Base-by-base conservation (phyloP, 225 moss, liverwort and hornwort genomes). In the Sphagnum tenellum region DNA sequence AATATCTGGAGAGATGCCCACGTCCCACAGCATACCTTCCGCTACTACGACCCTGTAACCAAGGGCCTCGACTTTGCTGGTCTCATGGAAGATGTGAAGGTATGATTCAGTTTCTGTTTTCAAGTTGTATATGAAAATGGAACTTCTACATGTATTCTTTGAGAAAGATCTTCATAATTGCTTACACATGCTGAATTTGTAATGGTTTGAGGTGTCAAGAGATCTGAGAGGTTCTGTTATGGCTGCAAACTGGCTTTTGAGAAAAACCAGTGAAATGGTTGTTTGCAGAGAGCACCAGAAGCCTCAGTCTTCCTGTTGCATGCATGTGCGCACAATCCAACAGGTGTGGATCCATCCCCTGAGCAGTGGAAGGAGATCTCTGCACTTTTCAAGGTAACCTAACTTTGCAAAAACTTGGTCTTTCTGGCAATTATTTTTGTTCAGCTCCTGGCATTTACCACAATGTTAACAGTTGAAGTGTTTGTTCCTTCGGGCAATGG, bases 1-100 rank as follows among this genome's bases (percentile, higher is more conserved):
- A 86, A 82, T 66, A 86, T 86, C 52, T 86, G 86, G 86, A 82
- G 72, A 62, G 86, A 86, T 67, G 82, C 86, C 3, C 72, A 86
- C 44, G 82, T 82, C 55, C 73, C 78, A 69, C 71, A 82, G 54
- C 79, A 82, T 59, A 73, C 86, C 14, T 86, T 75, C 66, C 73
- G 82, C 12, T 86, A 82, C 64, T 86, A 79, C 49, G 82, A 86
- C 56, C 63, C 86, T 2, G 75, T 72, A 12, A 86, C 82, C 8
- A 86, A 82, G 67, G 82, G 82, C 62, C 68, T 86, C 45, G 75
- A 77, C 56, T 86, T 86, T 57, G 49, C 50, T 9, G 86, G 86
- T 55, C 72, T 86, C 11, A 62, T 82, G 82, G 79, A 82, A 58
- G 86, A 86, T 75, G 74, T 77, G 14, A 82, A 79, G 73, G 84